Conservation (phyloP, 352 stramenopile species). For the Phytophthora litchii region DNA sequence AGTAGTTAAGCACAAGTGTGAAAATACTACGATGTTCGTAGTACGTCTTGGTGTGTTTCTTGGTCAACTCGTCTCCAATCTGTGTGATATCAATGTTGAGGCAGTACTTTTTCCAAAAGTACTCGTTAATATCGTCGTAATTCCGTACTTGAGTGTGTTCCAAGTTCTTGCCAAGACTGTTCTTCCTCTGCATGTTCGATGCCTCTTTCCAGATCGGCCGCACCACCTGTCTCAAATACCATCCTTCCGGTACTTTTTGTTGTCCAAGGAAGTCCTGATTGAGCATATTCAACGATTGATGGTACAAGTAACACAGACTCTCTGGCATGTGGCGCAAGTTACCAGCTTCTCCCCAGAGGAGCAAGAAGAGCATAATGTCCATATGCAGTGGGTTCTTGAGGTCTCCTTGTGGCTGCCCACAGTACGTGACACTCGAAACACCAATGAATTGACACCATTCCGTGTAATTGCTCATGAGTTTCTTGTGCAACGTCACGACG, state of each 20-base stretch:
- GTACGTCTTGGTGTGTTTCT: conserved; percentile 79
- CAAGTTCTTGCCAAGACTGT: conserved; percentile 63
- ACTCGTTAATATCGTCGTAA: conserved; percentile 86
- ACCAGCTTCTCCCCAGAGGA: conserved; percentile 96
- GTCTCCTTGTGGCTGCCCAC: conserved; percentile 44
- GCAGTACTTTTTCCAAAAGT: conserved; percentile 79
- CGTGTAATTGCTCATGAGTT: conserved; percentile 69
- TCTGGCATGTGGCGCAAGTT: conserved; percentile 97
- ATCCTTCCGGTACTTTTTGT: conserved; percentile 48
- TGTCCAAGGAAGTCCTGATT: conserved; percentile 66
- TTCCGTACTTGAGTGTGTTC: conserved; percentile 76
- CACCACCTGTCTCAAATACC: conserved; percentile 64
- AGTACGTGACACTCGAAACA: conserved; percentile 43
- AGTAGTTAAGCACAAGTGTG: conserved; percentile 79
- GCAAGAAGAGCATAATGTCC: conserved; percentile 96
- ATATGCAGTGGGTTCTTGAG: conserved; percentile 72
- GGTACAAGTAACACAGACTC: conserved; percentile 96
- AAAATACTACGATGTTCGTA: conserved; percentile 82
- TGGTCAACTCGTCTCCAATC: conserved; percentile 54
- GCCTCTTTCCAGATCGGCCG: conserved; percentile 67
- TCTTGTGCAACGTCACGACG: conserved; percentile 59
- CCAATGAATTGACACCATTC: conserved; percentile 69
- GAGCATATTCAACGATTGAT: conserved; percentile 69
- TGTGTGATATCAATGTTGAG: conserved; percentile 56
- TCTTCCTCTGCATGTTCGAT: conserved; percentile 71